Conservation (phyloP, 352 stramenopile species). For the Aphanomyces astaci region DNA sequence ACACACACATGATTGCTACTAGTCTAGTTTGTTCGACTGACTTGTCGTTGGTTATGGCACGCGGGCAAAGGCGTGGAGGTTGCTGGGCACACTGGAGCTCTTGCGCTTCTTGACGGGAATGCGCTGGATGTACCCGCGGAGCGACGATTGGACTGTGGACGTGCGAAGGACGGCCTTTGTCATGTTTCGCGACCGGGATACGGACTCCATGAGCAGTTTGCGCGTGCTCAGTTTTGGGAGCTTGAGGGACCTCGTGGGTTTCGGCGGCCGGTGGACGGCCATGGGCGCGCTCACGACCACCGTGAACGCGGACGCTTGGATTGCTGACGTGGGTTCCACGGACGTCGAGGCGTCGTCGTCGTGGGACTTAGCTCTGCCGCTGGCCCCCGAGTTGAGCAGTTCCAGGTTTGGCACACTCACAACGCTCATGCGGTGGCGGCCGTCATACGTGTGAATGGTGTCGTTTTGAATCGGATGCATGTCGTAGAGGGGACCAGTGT, state of each 20-base stretch:
- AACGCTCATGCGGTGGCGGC: constrained; percentile 5
- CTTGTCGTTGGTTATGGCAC: neutral
- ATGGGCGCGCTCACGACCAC: neutral
- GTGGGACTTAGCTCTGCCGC: neutral
- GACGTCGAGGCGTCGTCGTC: neutral
- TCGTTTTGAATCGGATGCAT: constrained; percentile 1
- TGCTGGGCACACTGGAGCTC: neutral
- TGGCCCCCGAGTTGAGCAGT: neutral
- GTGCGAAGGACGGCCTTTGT: neutral
- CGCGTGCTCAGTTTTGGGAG: neutral
- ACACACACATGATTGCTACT: too few relatives aligned
- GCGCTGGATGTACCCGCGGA: neutral
- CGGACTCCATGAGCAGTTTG: neutral
- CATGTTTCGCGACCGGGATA: neutral
- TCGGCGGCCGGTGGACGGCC: neutral
- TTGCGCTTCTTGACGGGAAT: neutral
- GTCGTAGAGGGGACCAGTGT: constrained; percentile 6
- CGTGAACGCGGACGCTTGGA: too few relatives aligned
- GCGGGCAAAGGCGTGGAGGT: neutral
- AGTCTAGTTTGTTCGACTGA: neutral
- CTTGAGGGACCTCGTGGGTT: neutral
- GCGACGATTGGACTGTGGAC: neutral
- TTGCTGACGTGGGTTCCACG: neutral
- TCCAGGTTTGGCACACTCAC: neutral
- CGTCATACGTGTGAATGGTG: neutral